A percentile compares a stretch with the other conserved stretches of the same genome.
phyloP scores from a whole-genome alignment of 768 basidiomycete genomes.

The Albatrellus ellisii region DNA sequence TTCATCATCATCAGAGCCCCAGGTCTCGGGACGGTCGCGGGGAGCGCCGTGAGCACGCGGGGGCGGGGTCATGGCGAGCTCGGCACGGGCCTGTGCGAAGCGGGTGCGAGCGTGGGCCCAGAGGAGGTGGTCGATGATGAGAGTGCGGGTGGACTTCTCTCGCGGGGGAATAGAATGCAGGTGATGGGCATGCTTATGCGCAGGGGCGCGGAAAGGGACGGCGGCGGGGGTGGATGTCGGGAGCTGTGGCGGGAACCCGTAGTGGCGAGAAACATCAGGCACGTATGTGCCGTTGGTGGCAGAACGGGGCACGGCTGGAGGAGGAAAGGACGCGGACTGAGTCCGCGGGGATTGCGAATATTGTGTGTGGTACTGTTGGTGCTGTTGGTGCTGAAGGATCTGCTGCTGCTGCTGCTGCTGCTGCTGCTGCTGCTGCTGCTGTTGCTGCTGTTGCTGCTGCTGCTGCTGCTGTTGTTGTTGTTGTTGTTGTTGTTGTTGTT shows the following conservation, averaged over 20 bases:
- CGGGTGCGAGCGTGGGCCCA: conserved; percentile 76
- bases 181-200: conserved; percentile 83
- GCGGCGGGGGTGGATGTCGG: conserved; percentile 14
- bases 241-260: background rate
- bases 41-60: conserved; percentile 58
- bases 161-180: conserved; percentile 76
- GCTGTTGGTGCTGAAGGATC: too few relatives aligned
- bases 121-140: conserved; percentile 80
- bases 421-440: too few relatives aligned
- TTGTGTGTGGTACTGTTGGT: too few relatives aligned
- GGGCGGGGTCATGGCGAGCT: conserved; percentile 77
- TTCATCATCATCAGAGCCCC: conserved; percentile 66
- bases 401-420: too few relatives aligned
- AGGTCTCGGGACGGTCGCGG: conserved; percentile 59
- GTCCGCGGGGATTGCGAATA: too few relatives aligned
- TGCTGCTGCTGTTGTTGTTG: too few relatives aligned
- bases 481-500: too few relatives aligned
- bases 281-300: too few relatives aligned
- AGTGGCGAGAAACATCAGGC: too few relatives aligned
- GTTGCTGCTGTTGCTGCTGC: too few relatives aligned
- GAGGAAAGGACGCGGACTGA: too few relatives aligned
- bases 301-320: too few relatives aligned
- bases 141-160: conserved; percentile 79
- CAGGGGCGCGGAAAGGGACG: conserved; percentile 66
- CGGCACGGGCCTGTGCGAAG: conserved; percentile 73